Percentiles rank a stretch among this genome's conserved stretches.
Conservation (phyloP, 495 filamentous ascomycete genomes). For the Penicillium desertorum region DNA sequence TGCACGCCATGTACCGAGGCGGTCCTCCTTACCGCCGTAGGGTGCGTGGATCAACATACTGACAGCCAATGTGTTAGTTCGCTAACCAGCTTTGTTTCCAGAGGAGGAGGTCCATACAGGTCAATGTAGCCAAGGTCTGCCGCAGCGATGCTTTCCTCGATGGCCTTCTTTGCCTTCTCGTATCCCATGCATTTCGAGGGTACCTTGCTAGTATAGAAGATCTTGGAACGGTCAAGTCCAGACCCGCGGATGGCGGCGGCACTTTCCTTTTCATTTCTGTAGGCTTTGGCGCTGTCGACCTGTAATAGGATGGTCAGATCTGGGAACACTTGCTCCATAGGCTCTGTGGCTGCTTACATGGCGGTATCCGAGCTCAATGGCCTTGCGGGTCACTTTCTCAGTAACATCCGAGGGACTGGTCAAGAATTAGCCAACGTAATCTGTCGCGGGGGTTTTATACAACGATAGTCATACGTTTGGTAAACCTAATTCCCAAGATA, state of each 20-base stretch:
- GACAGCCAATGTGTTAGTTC: slow-evolving; percentile 3
- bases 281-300: slow-evolving; percentile 56
- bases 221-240: slow-evolving; percentile 44
- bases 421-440: slow-evolving; percentile 10
- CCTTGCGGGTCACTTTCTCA: slow-evolving; percentile 58
- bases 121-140: slow-evolving; percentile 56
- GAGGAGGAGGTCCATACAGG: slow-evolving; percentile 32
- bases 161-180: slow-evolving; percentile 50
- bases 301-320: slow-evolving; percentile 20
- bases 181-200: slow-evolving; percentile 47
- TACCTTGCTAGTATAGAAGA: slow-evolving; percentile 61
- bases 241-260: slow-evolving; percentile 47
- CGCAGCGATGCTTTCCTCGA: slow-evolving; percentile 47
- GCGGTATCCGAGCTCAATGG: slow-evolving; percentile 69
- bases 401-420: slow-evolving; percentile 53
- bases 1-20: slow-evolving; percentile 54
- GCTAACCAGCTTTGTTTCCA: not conserved
- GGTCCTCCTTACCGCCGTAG: slow-evolving; percentile 51
- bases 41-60: slow-evolving; percentile 57
- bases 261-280: slow-evolving; percentile 55
- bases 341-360: slow-evolving; percentile 49
- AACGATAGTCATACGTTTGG: slow-evolving; percentile 57
- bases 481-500: slow-evolving; percentile 55
- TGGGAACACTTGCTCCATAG: not conserved
- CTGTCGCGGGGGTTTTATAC: not conserved